Evolutionary conservation across 805 yeast genomes (phyloP), one percentile per base, ranked within the genome.

Genomic region (Candida sanyiensis): DNA sequence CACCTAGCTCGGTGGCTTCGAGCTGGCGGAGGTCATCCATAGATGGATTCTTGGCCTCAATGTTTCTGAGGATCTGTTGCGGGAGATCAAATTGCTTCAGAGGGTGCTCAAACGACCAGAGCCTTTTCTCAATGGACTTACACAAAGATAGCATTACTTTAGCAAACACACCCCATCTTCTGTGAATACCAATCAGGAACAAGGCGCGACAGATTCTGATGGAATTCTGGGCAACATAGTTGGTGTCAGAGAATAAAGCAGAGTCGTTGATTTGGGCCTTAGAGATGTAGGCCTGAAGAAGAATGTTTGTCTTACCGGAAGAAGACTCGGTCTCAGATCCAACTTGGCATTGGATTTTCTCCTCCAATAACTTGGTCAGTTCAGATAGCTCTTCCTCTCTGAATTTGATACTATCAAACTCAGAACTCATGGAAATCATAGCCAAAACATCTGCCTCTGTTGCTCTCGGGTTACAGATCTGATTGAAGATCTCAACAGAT

Each of bases 171-270:
- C 97, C 96, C 99, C 99, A 93, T 42, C 94, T 69, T 49, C 98
- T 69, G 53, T 86, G 84, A 25, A 93, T 66, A 26, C 95, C 94
- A 45, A 93, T 78, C 45, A 89, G 63, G 50, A 93, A 88, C 35
- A 94, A 66, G 0, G 98, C 96, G 19, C 97, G 75, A 48, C 95
- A 77, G 24, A 93, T 90, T 67, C 99, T 79, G 1, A 90, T 87
- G 4, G 97, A 75, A 54, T 93, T 93, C 54, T 93, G 98, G 1
- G 97, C 97, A 40, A 93, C 95, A 57, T 93, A 93, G 46, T 86
- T 83, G 35, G 85, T 71, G 59, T 93, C 98, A 0, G 97, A 86
- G 3, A 75, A 67, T 42, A 93, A 65, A 0, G 98, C 83, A 4
- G 96, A 78, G 42, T 87, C 96, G 42, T 72, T 75, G 26, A 89